Percentiles rank a stretch among this genome's conserved stretches.
These are phyloP conservation scores for Scedosporium aurantiacum DNA, from an alignment of 2,329 filamentous ascomycete species.

Conservation along the genomic window DNA sequence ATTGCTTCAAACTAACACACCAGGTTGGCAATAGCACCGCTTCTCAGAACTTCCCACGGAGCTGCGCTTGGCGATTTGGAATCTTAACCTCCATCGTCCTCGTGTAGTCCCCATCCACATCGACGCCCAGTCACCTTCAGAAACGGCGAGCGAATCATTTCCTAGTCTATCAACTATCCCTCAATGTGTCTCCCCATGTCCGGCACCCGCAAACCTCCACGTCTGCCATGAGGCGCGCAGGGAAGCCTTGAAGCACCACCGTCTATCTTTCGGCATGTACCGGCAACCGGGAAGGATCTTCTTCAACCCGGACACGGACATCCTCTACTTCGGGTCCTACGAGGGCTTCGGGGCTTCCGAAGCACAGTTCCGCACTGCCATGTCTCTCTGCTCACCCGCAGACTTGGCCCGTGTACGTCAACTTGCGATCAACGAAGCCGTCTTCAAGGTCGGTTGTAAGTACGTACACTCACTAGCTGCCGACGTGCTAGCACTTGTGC, in stretches of 20 bases:
- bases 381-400: slow-evolving; percentile 27
- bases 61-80: slow-evolving; percentile 37
- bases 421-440: slow-evolving; percentile 33
- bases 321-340: slow-evolving; percentile 36
- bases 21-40: slow-evolving; percentile 20
- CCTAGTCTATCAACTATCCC: slow-evolving; percentile 22
- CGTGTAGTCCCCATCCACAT: slow-evolving; percentile 34
- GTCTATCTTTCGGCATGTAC: slow-evolving; percentile 29
- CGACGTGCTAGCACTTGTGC: slow-evolving; percentile 27
- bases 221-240: slow-evolving; percentile 33
- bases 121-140: slow-evolving; percentile 20
- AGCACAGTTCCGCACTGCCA: slow-evolving; percentile 32
- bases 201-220: slow-evolving; percentile 32
- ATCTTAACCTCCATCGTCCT: slow-evolving; percentile 27
- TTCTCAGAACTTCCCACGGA: slow-evolving; percentile 34
- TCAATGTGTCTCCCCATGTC: slow-evolving; percentile 20
- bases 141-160: not conserved
- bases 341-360: slow-evolving; percentile 33
- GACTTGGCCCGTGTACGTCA: slow-evolving; percentile 30
- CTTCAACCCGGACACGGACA: slow-evolving; percentile 29
- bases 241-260: slow-evolving; percentile 30
- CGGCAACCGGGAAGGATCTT: slow-evolving; percentile 28
- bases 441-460: slow-evolving; percentile 24
- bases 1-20: not conserved
- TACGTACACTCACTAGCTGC: slow-evolving; percentile 26